Base-by-base conservation (phyloP, 192 early-diverging fungal genomes). In the Podila epicladia region DNA sequence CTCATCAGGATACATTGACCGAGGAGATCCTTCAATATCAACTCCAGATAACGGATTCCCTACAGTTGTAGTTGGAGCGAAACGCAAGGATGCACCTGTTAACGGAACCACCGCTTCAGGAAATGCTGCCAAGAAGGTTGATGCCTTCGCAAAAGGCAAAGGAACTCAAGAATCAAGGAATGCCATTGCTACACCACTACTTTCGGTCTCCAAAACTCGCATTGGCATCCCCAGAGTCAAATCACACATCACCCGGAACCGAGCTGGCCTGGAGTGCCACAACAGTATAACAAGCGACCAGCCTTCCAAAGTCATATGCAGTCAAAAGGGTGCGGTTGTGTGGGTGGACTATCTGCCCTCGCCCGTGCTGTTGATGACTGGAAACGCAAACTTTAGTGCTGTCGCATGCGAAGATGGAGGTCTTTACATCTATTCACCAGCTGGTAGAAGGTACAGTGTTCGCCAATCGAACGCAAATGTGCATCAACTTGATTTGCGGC, bases 371-470 rank as follows among this genome's bases (percentile, higher is more conserved):
- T 82, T 88, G 11, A 82, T 94, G 60, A 85, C 87, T 0, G 92
- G 91, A 28, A 89, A 90, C 53, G 62, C 75, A 9, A 63, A 71
- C 3, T 95, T 91, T 69, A 82, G 84, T 68, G 91, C 89, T 4
- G 87, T 89, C 9, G 76, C 88, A 11, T 93, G 90, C 60, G 87
- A 90, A 50, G 93, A 96, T 73, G 90, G 85, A 31, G 85, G 86
- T 3, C 24, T 96, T 19, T 84, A 89, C 65, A 65, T 93, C 4
- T 94, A 90, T 78, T 90, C 90, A 28, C 77, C 83, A 5, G 87
- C 90, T 17, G 94, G 95, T n/a, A 76, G 91, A 82, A 85, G 91
- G 90, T 92, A 82, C 72, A 69, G 13, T 62, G 35, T 37, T 35
- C 17, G 51, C 48, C 33, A 19, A 49, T 58, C 67, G 7, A 50